Evolutionary conservation across 2,329 filamentous ascomycete genomes (phyloP), one percentile per base, ranked within the genome.

Genomic region (Endoconidiophora laricicola): DNA sequence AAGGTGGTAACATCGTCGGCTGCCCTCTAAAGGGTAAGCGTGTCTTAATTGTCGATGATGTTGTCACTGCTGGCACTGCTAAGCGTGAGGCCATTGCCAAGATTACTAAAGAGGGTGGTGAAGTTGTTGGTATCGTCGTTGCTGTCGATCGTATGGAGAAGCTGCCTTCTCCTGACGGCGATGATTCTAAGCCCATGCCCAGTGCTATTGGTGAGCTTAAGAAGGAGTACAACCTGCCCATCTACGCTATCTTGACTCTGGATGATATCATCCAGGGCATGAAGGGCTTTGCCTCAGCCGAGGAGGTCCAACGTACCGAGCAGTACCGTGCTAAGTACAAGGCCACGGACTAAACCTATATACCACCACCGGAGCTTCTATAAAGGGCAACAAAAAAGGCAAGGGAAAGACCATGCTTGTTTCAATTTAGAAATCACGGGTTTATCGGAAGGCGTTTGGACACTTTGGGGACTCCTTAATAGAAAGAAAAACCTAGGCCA

Each of bases 61-160:
- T 98, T 52, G 90, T 96, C 60, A 95, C 88, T 1, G 90, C 87
- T 0, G 91, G 91, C 24, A 96, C 88, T 1, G 91, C 91, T 39
- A 88, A 95, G 69, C 75, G 87, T 52, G 88, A 96, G 65, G 86
- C 90, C 12, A 87, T 96, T 54, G 79, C 79, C 49, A 91, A 94
- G 65, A 94, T 96, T 62, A 74, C 79, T 58, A 78, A 78, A 58
- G 83, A 94, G 62, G 91, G 90, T 2, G 91, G 90, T 1, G 77
- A 75, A 46, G 78, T 96, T 20, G 83, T 83, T 3, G 90, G 87
- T 26, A 88, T 96, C 52, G 76, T 95, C 18, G 83, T 98, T 29
- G 84, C 88, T 3, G 73, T 95, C 57, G 86, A 95, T 66, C 76
- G 90, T 53, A 82, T 82, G 72, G 86, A 93, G 73, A 88, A 83